Percentiles rank a stretch among this genome's conserved stretches.
Evolutionary conservation across 345 rosid genomes (phyloP).

Genomic region (Eucalyptus marginata): DNA sequence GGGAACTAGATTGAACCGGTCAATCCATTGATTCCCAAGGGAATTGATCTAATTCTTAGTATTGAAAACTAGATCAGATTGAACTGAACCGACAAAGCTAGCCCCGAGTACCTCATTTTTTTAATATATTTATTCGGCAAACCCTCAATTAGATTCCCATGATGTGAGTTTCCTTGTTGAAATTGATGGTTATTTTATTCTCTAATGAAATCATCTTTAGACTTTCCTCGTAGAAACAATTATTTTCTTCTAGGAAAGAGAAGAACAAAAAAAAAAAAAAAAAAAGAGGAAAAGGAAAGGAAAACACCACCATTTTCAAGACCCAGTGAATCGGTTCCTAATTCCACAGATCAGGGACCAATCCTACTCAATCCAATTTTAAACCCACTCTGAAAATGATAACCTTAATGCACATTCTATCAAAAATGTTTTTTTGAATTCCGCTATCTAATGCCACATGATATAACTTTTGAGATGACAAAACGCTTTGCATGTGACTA

Average conservation of each 20-base stretch:
- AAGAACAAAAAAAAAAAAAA: too few relatives aligned
- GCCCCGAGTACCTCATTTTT: neutral
- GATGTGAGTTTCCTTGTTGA: neutral
- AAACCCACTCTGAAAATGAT: accelerated
- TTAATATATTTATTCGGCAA: neutral
- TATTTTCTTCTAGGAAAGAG: neutral
- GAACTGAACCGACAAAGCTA: accelerated
- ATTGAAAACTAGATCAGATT: too few relatives aligned
- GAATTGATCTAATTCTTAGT: accelerated
- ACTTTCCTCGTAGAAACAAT: neutral
- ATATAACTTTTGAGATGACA: neutral
- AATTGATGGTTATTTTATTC: neutral
- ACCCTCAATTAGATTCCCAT: neutral
- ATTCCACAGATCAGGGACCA: neutral
- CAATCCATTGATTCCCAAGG: accelerated
- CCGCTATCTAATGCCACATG: accelerated
- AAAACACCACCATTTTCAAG: accelerated
- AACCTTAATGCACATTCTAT: neutral
- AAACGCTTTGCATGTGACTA: neutral
- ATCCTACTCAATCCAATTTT: neutral
- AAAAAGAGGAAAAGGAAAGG: neutral
- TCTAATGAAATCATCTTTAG: neutral
- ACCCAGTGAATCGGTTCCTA: accelerated
- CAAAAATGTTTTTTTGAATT: neutral
- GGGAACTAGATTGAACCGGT: accelerated